Base-by-base conservation (phyloP, 495 filamentous ascomycete species). In the Penicillium angulare region DNA sequence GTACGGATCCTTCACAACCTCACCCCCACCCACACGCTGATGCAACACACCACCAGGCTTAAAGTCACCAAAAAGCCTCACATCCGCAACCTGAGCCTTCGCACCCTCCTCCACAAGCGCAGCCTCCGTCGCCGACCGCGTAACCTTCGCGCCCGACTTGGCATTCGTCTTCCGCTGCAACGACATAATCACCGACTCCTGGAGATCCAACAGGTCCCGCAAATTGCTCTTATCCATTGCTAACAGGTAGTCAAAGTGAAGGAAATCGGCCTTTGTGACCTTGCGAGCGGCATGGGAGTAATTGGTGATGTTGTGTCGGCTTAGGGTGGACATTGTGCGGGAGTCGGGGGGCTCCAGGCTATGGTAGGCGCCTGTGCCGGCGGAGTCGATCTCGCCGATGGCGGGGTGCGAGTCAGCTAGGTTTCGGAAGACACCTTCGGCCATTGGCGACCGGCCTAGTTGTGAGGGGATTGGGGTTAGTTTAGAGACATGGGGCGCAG, bases 171-270 rank as follows among this genome's bases (percentile, higher is more conserved):
- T 60, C 40, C 60, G 68, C 38, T 38, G 77, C 79, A 63, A 76
- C 74, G 56, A 71, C 56, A 60, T 67, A 53, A 66, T 71, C 16
- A 84, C 69, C 44, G 79, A 77, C 41, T 81, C 75, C 43, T 75
- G 71, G 53, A 75, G 68, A 22, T 82, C 73, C 52, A 83, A 56
- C 52, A 97, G 67, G 58, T 96, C 84, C 26, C 74, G 68, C 8
- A 92, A 68, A 64, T 97, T 97, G n/a, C 81, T 75, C 26, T 86
- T 75, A 65, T 97, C 93, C 93, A 98, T 98, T 33, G 89, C 92
- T 43, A 98, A 78, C 47, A 98, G 83, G 63, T 92, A 98, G 66
- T 97, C 90, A 59, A 96, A 97, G 5, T 79, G 78, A 18, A 79
- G 64, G 58, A 97, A 96, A 67, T 98, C 88, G 2, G 76, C 71